A percentile compares a stretch with the other conserved stretches of the same genome.
phyloP scores from a whole-genome alignment of 371 early-diverging fungal genomes.

The Catenaria anguillulae region DNA sequence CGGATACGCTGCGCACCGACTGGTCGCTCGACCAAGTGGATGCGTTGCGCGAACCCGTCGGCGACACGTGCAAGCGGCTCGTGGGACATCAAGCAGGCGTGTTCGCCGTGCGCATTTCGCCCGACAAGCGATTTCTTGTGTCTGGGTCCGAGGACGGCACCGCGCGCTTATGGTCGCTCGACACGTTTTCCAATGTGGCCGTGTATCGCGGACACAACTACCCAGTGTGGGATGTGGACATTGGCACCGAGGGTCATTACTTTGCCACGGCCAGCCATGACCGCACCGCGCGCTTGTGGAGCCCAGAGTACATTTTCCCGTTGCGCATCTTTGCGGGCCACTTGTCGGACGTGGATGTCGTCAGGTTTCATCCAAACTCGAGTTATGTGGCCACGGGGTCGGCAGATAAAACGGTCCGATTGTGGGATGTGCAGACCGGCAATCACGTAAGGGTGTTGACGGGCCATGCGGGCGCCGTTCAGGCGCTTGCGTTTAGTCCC shows the following conservation, averaged over 20 bases:
- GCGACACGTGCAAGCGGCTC: constrained; percentile 45
- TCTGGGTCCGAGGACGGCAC: constrained; percentile 86
- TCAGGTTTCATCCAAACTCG: constrained; percentile 97
- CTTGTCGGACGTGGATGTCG: constrained; percentile 93
- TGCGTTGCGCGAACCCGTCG: constrained; percentile 30
- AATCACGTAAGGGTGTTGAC: constrained; percentile 85
- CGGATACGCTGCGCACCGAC: neutral
- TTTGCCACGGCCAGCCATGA: constrained; percentile 97
- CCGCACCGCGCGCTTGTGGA: constrained; percentile 92
- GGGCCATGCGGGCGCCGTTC: constrained; percentile 77
- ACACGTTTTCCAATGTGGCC: constrained; percentile 75
- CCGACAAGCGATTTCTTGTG: constrained; percentile 73
- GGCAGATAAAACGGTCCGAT: constrained; percentile 80
- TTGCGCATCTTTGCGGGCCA: constrained; percentile 96
- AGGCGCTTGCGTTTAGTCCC: constrained; percentile 79
- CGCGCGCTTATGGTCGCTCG: constrained; percentile 92
- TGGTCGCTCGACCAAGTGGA: constrained; percentile 31
- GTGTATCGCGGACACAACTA: constrained; percentile 95
- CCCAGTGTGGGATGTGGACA: constrained; percentile 93
- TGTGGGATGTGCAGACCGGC: constrained; percentile 94
- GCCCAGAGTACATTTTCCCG: constrained; percentile 85
- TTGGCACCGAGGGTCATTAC: constrained; percentile 70
- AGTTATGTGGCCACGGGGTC: constrained; percentile 94
- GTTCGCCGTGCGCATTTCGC: constrained; percentile 79
- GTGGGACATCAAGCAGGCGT: constrained; percentile 97